Base-by-base conservation (phyloP, 202 grass and related monocot genomes). In the Panicum virgatum region DNA sequence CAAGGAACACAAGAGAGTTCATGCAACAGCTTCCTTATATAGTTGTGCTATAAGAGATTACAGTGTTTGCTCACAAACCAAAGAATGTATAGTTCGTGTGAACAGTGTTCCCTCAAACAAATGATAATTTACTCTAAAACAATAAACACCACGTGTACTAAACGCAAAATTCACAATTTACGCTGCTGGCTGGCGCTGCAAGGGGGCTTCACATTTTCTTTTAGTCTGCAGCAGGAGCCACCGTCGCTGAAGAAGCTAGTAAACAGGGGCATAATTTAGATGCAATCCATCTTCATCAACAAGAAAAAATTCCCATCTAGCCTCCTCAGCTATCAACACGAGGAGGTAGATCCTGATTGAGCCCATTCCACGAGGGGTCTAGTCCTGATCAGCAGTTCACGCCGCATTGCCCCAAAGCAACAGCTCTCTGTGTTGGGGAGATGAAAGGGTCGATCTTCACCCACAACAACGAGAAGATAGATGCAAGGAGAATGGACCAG, bases 381-480 rank as follows among this genome's bases (percentile, higher is more conserved):
- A 62, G 25, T 48, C 84, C 37, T 0, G 38, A 89, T 98, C 84
- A 98, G 76, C 96, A 98, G 92, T 93, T 98, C 63, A 95, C 86
- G 10, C 96, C 96, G 4, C 96, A 98, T 75, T 98, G 96, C 76
- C 90, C 95, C 84, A 88, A 61, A 0, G 90, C 60, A 7, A 32
- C 86, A 0, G 88, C 90, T 50, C 90, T 98, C 74, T 98, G 96
- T 32, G 87, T 88, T 0, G 93, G 79, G 51, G 96, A 85, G 22
- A 86, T 98, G 83, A 97, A 98, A 48, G 96, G 96, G 64, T 98
- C 96, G 9, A 98, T 98, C 60, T 88, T 91, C 62, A 98, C 96
- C 96, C 96, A 98, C 36, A 98, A 80, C 73, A 98, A 82, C 14
- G 96, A 98, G 91, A 98, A 98, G 80, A 98, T 97, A 3, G 93